A percentile compares a stretch with the other conserved stretches of the same genome.
phyloP scores from a whole-genome alignment of 352 stramenopile species.

The Phytophthora aleatoria region DNA sequence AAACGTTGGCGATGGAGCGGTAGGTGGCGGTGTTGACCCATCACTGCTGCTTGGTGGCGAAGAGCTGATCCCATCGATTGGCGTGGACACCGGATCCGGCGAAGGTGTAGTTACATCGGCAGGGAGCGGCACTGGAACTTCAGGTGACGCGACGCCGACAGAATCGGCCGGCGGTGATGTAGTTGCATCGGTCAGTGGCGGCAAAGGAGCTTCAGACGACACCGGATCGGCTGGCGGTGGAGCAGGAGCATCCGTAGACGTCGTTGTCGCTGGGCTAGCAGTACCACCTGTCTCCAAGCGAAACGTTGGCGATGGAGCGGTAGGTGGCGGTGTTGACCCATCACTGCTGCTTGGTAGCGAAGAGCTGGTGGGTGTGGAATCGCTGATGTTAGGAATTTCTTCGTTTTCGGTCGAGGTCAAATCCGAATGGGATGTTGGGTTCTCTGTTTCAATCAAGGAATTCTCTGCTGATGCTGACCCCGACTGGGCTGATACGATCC shows the following conservation, averaged over 20 bases:
- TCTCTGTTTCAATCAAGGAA: conserved; percentile 1
- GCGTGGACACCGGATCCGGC: background rate
- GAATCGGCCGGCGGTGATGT: background rate
- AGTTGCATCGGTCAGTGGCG: background rate
- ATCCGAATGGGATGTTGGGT: background rate
- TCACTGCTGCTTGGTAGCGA: background rate
- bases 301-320: background rate
- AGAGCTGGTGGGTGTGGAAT: background rate
- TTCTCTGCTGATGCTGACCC: background rate
- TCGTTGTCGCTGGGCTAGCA: background rate
- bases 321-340: background rate
- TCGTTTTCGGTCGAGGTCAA: background rate
- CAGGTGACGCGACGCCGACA: background rate
- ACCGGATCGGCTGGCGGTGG: background rate
- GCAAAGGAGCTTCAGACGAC: background rate
- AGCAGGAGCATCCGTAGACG: background rate
- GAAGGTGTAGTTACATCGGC: background rate
- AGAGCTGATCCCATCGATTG: no score
- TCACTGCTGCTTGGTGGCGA: no score
- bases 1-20: conserved; percentile 2
- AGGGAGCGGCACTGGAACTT: no score
- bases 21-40: no score
- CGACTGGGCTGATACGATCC: background rate
- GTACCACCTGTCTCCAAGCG: conserved; percentile 1
- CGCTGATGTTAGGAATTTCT: background rate